Conservation (phyloP, 2,329 filamentous ascomycete species). For the Metarhizium guizhouense region DNA sequence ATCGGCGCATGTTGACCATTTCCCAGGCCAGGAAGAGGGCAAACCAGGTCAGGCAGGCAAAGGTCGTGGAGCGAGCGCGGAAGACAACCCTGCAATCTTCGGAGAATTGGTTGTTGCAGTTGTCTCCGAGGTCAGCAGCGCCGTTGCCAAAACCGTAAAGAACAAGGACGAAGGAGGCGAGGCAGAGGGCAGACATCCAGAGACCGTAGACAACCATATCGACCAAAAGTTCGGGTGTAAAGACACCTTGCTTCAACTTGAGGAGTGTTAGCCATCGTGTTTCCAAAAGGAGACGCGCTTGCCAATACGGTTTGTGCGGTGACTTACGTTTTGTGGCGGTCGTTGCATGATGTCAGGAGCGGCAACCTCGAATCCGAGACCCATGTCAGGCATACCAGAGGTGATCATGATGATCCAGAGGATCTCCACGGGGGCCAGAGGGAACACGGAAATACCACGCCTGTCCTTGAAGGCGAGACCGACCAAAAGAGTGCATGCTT, state of each 20-base stretch:
- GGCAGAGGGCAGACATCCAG: conserved; percentile 55
- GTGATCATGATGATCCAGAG: conserved; percentile 77
- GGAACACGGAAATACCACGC: conserved; percentile 57
- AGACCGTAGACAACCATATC: conserved; percentile 60
- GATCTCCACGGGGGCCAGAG: conserved; percentile 63
- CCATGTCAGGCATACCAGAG: conserved; percentile 66
- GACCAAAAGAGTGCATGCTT: conserved; percentile 58
- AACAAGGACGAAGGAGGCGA: conserved; percentile 42
- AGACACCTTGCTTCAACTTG: conserved; percentile 43
- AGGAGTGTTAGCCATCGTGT: background rate
- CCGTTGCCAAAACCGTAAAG: conserved; percentile 40
- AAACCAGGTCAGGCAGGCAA: conserved; percentile 65
- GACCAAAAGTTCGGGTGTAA: conserved; percentile 54
- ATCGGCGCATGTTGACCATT: conserved; percentile 60
- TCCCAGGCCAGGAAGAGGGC: conserved; percentile 70
- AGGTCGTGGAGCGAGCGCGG: conserved; percentile 62
- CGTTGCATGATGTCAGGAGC: conserved; percentile 60
- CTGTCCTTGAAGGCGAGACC: conserved; percentile 62
- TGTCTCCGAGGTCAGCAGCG: conserved; percentile 39
- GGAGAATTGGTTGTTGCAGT: conserved; percentile 51
- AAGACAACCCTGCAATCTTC: conserved; percentile 50
- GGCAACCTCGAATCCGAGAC: conserved; percentile 61
- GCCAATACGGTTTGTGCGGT: background rate
- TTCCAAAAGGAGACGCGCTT: background rate
- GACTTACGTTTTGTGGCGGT: conserved; percentile 53